Conservation (phyloP, 768 basidiomycete genomes). For the Mycena vulgaris region DNA sequence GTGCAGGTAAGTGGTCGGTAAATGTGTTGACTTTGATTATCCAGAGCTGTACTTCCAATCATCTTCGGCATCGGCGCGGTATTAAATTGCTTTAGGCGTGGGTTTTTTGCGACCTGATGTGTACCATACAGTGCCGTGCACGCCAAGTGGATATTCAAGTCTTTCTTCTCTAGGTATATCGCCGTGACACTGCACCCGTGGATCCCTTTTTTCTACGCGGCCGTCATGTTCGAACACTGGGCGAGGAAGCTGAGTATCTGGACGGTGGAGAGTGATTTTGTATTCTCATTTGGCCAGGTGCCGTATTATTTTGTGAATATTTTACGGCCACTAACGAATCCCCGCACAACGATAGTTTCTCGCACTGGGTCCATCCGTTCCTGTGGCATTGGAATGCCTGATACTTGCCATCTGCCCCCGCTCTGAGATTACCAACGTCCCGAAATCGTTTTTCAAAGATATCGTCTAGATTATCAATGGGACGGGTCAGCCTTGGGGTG, state of each 20-base stretch:
- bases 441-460: constrained; percentile 1
- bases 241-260: constrained; percentile 7
- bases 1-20: too few species aligned
- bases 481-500: constrained; percentile 9
- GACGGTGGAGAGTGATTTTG: constrained; percentile 11
- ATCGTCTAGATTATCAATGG: constrained; percentile 15
- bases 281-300: constrained; percentile 21
- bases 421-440: not conserved
- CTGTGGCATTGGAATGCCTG: constrained; percentile 9
- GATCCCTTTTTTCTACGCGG: constrained; percentile 12
- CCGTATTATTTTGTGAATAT: not conserved
- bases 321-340: too few species aligned
- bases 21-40: too few species aligned
- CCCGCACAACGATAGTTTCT: constrained; percentile 8
- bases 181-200: constrained; percentile 18
- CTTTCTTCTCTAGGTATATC: constrained; percentile 14
- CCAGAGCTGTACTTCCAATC: too few species aligned
- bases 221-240: constrained; percentile 12
- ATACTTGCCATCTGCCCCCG: not conserved
- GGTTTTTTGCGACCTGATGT: constrained; percentile 10
- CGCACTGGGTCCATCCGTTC: constrained; percentile 6
- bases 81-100: not conserved
- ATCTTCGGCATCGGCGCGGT: not conserved
- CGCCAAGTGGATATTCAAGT: not conserved
- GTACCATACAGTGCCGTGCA: not conserved